These are phyloP conservation scores for baker's yeast (Saccharomyces cerevisiae) DNA, from an alignment of 805 yeast species.

Conservation along the genomic window DNA sequence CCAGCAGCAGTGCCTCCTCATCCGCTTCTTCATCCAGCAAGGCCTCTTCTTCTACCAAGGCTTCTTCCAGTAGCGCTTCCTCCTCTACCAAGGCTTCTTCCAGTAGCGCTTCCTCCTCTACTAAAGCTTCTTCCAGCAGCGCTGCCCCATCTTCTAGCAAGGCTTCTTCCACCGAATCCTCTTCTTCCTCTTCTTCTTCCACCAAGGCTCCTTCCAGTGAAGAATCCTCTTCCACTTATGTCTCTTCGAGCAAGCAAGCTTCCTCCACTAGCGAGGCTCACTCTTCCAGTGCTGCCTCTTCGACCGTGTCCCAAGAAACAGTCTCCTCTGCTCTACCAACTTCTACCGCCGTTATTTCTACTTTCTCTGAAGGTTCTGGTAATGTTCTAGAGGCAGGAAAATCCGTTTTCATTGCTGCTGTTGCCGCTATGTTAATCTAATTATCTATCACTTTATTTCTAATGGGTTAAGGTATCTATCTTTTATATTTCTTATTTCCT, in stretches of 20 bases:
- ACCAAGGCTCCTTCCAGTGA: constrained; percentile 22
- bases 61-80: constrained; percentile 24
- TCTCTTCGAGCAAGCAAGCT: constrained; percentile 15
- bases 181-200: constrained; percentile 13
- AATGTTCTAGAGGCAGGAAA: constrained; percentile 20
- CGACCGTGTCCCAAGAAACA: constrained; percentile 16
- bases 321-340: constrained; percentile 2
- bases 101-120: constrained; percentile 20
- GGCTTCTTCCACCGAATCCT: constrained; percentile 15
- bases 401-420: constrained; percentile 18
- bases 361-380: constrained; percentile 35
- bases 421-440: constrained; percentile 24
- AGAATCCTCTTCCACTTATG: constrained; percentile 15
- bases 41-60: constrained; percentile 25
- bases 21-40: constrained; percentile 30
- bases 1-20: constrained; percentile 27
- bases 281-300: constrained; percentile 14
- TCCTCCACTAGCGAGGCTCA: constrained; percentile 13
- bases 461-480: neutral
- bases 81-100: constrained; percentile 25
- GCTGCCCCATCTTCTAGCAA: constrained; percentile 14
- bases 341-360: neutral
- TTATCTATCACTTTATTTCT: neutral
- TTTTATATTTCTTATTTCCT: neutral
- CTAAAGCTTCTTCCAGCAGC: constrained; percentile 22